Base-by-base conservation (phyloP, 768 basidiomycete species). In the Termitomyces sp. region DNA sequence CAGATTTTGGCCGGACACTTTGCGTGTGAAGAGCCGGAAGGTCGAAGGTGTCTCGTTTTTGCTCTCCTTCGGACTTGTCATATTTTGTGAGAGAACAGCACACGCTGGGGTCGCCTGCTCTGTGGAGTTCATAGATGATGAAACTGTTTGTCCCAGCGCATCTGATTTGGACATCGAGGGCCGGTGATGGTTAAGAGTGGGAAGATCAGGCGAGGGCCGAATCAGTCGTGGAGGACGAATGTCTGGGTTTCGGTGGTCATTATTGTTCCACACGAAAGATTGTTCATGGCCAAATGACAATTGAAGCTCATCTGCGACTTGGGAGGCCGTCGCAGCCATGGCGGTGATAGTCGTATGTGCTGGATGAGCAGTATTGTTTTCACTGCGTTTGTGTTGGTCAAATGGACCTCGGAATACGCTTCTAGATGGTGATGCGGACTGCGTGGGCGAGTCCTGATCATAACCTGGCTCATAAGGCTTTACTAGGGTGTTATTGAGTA, bases 401-500 rank as follows among this genome's bases (percentile, higher is more conserved):
- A 37, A 26, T 48, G 56, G 37, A 14, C 53, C 50, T 12, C 57
- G 56, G 46, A 53, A 55, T 10, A 50, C 49, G 33, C 47, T 59
- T n/a, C 46, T 55, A 11, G 56, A 47, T 10, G 62, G 57, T 8
- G 62, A 59, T 12, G 15, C 37, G 28, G 64, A 54, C 37, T 59
- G 44, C 12, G 63, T 47, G 23, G 68, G 66, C 44, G 66, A 62
- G 46, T 68, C 62, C 45, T 67, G 66, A 12, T 62, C 64, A 49
- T 68, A 64, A 21, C 61, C 58, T 40, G 58, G 40, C 6, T 43
- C 56, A 53, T 64, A 58, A 19, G 60, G 62, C 35, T 66, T 65
- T 30, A 61, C 54, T 42, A 47, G 57, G 43, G 62, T 59, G 54
- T 56, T 60, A 17, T 51, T 68, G 4, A 77, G 70, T 52, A 70